Base-by-base conservation (phyloP, 176 grass and related monocot species). In the Triticum urartu region DNA sequence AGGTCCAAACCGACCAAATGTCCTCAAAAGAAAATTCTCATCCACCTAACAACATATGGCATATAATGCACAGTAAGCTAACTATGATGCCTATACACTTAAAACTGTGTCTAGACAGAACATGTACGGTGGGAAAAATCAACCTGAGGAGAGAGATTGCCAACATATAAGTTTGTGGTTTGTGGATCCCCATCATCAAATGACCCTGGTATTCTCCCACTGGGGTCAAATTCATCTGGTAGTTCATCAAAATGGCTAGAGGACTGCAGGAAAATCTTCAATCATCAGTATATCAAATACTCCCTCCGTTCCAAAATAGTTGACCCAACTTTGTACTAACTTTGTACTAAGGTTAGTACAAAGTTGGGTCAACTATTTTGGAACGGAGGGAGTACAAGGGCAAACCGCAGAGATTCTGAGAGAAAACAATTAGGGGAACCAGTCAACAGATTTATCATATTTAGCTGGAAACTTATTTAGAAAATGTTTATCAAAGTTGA, bases 81-180 rank as follows among this genome's bases (percentile, higher is more conserved):
- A 78, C 39, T 76, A 72, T 32, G 77, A 65, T 34, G 28, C 38
- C 28, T 78, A 87, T 40, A 32, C 64, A 85, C 4, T 78, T 62
- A 28, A 73, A 79, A 75, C 21, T 68, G 18, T 22, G 65, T 62
- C 60, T n/a, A 58, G 15, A 80, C 8, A 72, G 40, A 86, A 74
- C 18, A 86, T 64, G 56, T 58, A 26, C 18, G 26, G 71, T 39
- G 10, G 43, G 86, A 54, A 60, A 67, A 83, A 36, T 75, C 36
- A 83, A 99, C 97, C 97, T 99, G 92, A 35, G 94, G 93, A 33
- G 97, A 93, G 79, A 99, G 90, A 85, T 99, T 96, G 72, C 94
- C 97, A 56, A 99, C 97, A 87, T 99, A 99, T 86, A 99, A 92
- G 84, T 99, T 99, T 59, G 94, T 99, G n/a, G 97, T 99, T 90